These are phyloP conservation scores for Clavispora asparagi DNA, from an alignment of 805 yeast genomes.

Conservation along the genomic window DNA sequence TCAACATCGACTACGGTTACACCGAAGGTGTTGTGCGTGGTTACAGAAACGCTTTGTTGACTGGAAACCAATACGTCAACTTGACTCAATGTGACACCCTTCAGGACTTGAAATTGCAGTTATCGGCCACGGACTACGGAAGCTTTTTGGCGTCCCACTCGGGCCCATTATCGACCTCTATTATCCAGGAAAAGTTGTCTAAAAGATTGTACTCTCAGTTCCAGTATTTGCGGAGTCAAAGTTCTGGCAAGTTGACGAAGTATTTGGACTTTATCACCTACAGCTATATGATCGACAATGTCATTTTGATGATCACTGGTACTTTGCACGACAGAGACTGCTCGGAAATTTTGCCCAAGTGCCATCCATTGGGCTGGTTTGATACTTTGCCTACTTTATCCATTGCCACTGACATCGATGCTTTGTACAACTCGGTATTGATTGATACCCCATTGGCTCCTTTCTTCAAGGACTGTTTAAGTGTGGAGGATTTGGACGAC, in stretches of 20 bases:
- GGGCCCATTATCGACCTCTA: slow-evolving; percentile 76
- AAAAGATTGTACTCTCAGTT: slow-evolving; percentile 77
- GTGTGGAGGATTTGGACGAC: slow-evolving; percentile 88
- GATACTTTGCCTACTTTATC: slow-evolving; percentile 93
- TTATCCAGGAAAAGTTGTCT: slow-evolving; percentile 76
- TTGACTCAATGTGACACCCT: slow-evolving; percentile 92
- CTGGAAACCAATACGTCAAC: slow-evolving; percentile 78
- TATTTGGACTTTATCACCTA: slow-evolving; percentile 91
- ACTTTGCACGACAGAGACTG: slow-evolving; percentile 93
- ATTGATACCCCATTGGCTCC: slow-evolving; percentile 98
- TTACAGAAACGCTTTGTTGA: slow-evolving; percentile 76
- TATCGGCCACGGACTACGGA: slow-evolving; percentile 95
- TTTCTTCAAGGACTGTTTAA: slow-evolving; percentile 83
- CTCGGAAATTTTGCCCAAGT: slow-evolving; percentile 78
- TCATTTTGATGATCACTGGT: slow-evolving; percentile 92
- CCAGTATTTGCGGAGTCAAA: slow-evolving; percentile 77
- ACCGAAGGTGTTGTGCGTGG: slow-evolving; percentile 96
- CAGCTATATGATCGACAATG: slow-evolving; percentile 98
- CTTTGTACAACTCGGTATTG: slow-evolving; percentile 86
- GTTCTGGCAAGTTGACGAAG: slow-evolving; percentile 71
- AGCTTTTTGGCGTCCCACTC: slow-evolving; percentile 79
- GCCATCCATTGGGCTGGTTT: slow-evolving; percentile 98
- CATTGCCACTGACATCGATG: slow-evolving; percentile 91
- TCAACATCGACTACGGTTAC: slow-evolving; percentile 85
- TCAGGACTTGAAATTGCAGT: slow-evolving; percentile 90